Base-by-base conservation (phyloP, 2,329 filamentous ascomycete genomes). In the Colletotrichum sp. region DNA sequence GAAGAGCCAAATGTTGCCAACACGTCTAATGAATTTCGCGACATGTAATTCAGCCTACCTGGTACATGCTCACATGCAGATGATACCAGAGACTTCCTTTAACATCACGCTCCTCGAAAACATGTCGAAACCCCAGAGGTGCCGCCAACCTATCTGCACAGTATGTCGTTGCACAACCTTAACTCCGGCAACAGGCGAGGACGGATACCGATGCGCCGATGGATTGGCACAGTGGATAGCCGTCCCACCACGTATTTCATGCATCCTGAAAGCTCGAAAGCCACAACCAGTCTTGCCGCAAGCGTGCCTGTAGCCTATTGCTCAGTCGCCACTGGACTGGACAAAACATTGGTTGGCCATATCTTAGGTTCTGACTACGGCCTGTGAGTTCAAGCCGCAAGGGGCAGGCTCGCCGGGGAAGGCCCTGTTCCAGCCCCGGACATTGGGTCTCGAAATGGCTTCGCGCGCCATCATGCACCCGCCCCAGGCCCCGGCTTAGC, bases 381-480 rank as follows among this genome's bases (percentile, higher is more conserved):
- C 21, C 24, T 26, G 63, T 18, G 48, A 12, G 32, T 39, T 57
- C 63, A 28, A 59, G 21, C 63, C 52, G 26, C 34, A 67, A 63
- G 14, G 18, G 18, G 34, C 24, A 13, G 26, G 34, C 36, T 57
- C 39, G 26, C 57, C 30, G 60, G 34, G 39, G 48, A 39, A 43
- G 26, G 39, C n/a, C 28, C 18, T 30, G 61, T 67, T 61, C 72
- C 52, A 61, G 68, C 72, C 61, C 66, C 68, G 61, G 72, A 67
- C 72, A 72, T 55, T 66, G 36, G n/a, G 36, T 21, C 72, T 63
- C 68, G 26, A 61, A 75, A 63, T 55, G 72, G 72, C 21, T 24
- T 57, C 60, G 61, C 61, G 52, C 26, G 14, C 28, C 28, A 24
- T 55, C 14, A 18, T 24, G 21, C 59, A 55, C 59, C 48, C 10